Evolutionary conservation across 345 rosid species (phyloP).

Genomic region (Cardamine occulta): DNA sequence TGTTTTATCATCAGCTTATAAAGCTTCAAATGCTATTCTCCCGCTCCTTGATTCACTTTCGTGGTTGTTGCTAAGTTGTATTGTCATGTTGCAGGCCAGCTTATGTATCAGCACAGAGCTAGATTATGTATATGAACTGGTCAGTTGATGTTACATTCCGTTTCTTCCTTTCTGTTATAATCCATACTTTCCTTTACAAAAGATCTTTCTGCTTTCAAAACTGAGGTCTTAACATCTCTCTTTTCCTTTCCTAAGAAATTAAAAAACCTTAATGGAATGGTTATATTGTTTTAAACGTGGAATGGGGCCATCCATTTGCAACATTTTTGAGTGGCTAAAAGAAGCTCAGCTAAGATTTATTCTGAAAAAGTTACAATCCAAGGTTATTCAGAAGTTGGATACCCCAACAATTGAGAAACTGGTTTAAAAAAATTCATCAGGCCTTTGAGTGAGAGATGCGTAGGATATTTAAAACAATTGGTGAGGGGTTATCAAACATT

Average conservation of each 20-base stretch:
- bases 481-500: too few relatives aligned
- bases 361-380: not conserved
- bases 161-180: not conserved
- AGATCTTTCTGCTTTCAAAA: constrained; percentile 21
- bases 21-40: constrained; percentile 12
- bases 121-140: constrained; percentile 89
- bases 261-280: not conserved
- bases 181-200: constrained; percentile 11
- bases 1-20: constrained; percentile 35
- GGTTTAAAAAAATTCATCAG: constrained; percentile 5
- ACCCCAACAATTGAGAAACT: constrained; percentile 11
- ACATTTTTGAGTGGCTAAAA: constrained; percentile 5
- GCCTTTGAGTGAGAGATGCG: constrained; percentile 20
- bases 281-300: not conserved
- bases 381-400: constrained; percentile 9
- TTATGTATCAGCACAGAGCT: constrained; percentile 77
- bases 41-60: not conserved
- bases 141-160: constrained; percentile 44
- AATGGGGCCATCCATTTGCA: constrained; percentile 3
- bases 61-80: constrained; percentile 29
- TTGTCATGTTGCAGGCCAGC: constrained; percentile 60
- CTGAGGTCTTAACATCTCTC: constrained; percentile 21
- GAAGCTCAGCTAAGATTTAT: not conserved
- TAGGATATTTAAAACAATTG: constrained; percentile 6
- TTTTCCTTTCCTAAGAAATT: constrained; percentile 10